Evolutionary conservation across 1,139 yeast species (phyloP).

Genomic region (Candida sp.): DNA sequence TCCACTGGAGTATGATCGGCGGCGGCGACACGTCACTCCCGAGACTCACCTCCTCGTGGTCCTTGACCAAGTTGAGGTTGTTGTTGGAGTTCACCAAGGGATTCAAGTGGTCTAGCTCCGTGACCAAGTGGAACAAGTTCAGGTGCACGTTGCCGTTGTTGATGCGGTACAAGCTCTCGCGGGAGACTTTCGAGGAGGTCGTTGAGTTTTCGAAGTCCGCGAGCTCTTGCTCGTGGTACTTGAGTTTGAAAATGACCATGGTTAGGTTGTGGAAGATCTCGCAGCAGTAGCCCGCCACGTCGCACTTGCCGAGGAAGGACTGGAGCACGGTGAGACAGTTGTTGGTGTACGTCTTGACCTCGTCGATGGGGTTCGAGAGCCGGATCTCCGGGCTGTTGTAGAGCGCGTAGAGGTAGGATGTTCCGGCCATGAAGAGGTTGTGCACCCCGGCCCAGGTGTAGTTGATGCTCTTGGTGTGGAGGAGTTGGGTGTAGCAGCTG

Average conservation of each 20-base stretch:
- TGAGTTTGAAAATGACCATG: constrained; percentile 70
- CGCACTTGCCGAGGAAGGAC: constrained; percentile 71
- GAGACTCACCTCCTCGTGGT: not conserved
- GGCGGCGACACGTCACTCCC: constrained; percentile 1
- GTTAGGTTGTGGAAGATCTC: constrained; percentile 75
- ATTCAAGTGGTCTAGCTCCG: constrained; percentile 13
- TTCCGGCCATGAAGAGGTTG: constrained; percentile 87
- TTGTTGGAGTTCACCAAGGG: constrained; percentile 5
- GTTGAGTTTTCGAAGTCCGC: constrained; percentile 26
- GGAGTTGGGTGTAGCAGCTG: constrained; percentile 61
- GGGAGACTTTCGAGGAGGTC: constrained; percentile 7
- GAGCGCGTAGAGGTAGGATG: constrained; percentile 77
- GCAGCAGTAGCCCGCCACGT: constrained; percentile 75
- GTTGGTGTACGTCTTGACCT: constrained; percentile 57
- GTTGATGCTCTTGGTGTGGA: constrained; percentile 61
- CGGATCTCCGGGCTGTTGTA: constrained; percentile 66
- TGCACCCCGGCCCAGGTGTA: constrained; percentile 96
- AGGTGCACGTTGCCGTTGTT: constrained; percentile 36
- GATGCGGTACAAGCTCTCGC: constrained; percentile 20
- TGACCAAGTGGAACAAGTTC: constrained; percentile 36
- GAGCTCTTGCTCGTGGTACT: constrained; percentile 36
- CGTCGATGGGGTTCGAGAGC: constrained; percentile 48
- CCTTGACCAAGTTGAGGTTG: not conserved
- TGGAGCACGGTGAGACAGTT: constrained; percentile 65
- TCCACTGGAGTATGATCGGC: constrained; percentile 11